Base-by-base conservation (phyloP, 768 basidiomycete genomes). In the Trametes coccinea region DNA sequence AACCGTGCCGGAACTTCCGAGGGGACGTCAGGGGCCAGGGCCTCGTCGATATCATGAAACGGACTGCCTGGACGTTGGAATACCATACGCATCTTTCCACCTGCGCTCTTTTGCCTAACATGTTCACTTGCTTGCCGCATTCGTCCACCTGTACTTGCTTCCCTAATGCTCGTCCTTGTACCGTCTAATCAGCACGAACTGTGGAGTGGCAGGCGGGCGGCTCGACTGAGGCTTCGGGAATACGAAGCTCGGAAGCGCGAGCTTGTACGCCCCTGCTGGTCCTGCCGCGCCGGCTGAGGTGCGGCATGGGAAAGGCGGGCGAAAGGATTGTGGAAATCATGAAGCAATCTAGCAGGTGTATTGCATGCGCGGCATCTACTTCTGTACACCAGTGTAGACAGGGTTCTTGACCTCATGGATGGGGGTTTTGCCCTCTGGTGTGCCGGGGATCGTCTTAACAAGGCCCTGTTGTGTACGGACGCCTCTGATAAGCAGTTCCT, bases 381-480 rank as follows among this genome's bases (percentile, higher is more conserved):
- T 95, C 81, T 96, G 95, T 67, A 93, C 80, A 45, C 85, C 77
- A 66, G 84, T 88, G 78, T 85, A 94, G 71, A 96, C 83, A 3
- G 95, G 94, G 60, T 79, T 90, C 75, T 87, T 80, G 71, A 93
- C 84, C 73, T 98, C 95, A 75, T 98, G 94, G 73, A 98, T 86
- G 60, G 85, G 94, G 39, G 83, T 81, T 74, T 91, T 82, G 61
- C 90, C 93, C 65, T 81, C 82, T 61, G 96, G 89, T 46, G 92
- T 80, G 7, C 93, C 95, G 29, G 96, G 96, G 67, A 98, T 95
- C 46, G 84, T 86, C 78, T 98, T 98, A 43, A 80, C 84, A 61
- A 98, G 82, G 67, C 94, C 94, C 96, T 98, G 72, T 7, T 31
- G 51, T 27, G 34, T 37, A 22, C 22, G 22, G 22, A 22, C 22